phyloP scores from a whole-genome alignment of 305 asterid species.

The Fraxinus nigra region DNA sequence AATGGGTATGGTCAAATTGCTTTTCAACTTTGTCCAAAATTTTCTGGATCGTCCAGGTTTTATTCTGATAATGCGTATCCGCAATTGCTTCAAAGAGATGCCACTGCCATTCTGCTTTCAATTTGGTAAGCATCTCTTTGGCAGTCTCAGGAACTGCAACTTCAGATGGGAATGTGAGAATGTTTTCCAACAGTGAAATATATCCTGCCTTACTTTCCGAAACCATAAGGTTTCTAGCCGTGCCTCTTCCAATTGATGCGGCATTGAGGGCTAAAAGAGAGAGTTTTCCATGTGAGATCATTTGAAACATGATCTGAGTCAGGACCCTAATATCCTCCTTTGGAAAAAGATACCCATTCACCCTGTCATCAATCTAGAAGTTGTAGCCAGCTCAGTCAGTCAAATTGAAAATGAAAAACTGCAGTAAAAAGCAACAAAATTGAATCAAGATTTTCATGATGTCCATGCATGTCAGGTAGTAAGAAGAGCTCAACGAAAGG shows the following conservation, averaged over 20 bases:
- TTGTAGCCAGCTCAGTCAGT: constrained; percentile 31
- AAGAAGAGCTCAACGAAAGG: not conserved
- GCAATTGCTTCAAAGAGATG: constrained; percentile 46
- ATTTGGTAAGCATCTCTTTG: constrained; percentile 41
- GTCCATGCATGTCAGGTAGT: not conserved
- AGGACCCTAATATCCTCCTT: constrained; percentile 48
- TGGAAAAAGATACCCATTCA: constrained; percentile 74
- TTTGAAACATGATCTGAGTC: constrained; percentile 50
- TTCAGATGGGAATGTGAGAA: constrained; percentile 74
- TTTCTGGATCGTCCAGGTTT: constrained; percentile 21
- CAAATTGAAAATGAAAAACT: constrained; percentile 19
- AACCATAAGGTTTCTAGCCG: constrained; percentile 71
- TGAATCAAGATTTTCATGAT: not conserved
- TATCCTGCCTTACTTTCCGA: constrained; percentile 77
- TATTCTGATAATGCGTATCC: constrained; percentile 28
- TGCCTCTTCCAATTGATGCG: constrained; percentile 56
- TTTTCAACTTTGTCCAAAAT: constrained; percentile 50
- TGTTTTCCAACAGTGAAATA: constrained; percentile 63
- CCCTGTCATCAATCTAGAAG: constrained; percentile 67
- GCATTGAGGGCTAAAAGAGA: constrained; percentile 56
- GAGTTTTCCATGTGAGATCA: constrained; percentile 71
- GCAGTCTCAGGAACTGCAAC: constrained; percentile 51
- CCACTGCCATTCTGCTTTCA: constrained; percentile 74
- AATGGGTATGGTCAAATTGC: constrained; percentile 47
- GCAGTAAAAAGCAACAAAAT: not conserved